These are phyloP conservation scores for Skeletonema menzelii DNA, from an alignment of 108 stramenopile species.

Conservation along the genomic window DNA sequence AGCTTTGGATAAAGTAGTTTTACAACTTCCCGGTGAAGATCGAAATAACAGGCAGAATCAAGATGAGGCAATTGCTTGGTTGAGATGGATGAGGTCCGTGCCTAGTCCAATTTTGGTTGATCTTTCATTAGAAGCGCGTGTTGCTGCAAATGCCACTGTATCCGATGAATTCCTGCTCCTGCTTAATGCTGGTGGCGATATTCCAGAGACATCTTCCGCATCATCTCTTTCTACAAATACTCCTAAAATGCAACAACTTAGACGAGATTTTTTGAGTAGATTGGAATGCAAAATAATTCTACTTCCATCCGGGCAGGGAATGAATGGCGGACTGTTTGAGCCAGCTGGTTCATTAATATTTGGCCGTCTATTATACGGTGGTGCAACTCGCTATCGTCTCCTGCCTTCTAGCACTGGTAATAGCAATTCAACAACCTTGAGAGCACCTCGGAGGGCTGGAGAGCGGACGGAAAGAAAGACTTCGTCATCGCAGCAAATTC, in stretches of 20 bases:
- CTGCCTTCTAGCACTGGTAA: constrained; percentile 13
- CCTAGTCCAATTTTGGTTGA: constrained; percentile 63
- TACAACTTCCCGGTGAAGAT: constrained; percentile 5
- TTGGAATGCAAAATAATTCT: constrained; percentile 60
- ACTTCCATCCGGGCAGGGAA: constrained; percentile 56
- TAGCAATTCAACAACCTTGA: background rate
- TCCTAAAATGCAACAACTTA: constrained; percentile 32
- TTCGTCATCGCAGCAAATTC: constrained; percentile 18
- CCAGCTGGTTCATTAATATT: constrained; percentile 65
- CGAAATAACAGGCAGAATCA: constrained; percentile 14
- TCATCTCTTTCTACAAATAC: background rate
- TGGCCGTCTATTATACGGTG: constrained; percentile 82
- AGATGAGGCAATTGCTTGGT: constrained; percentile 59
- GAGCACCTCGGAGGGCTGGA: constrained; percentile 49
- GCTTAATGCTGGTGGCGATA: constrained; percentile 16
- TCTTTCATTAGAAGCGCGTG: constrained; percentile 49
- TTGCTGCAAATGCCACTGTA: constrained; percentile 45
- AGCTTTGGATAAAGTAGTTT: constrained; percentile 47
- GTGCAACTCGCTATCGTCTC: constrained; percentile 67
- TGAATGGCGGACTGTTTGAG: constrained; percentile 37
- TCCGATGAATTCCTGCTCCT: constrained; percentile 26
- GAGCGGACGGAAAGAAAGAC: constrained; percentile 51
- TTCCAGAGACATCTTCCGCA: constrained; percentile 5
- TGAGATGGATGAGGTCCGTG: constrained; percentile 65
- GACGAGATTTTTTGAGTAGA: constrained; percentile 52